Conservation (phyloP, 257 asterid genomes). For the Verbascum thapsus region DNA sequence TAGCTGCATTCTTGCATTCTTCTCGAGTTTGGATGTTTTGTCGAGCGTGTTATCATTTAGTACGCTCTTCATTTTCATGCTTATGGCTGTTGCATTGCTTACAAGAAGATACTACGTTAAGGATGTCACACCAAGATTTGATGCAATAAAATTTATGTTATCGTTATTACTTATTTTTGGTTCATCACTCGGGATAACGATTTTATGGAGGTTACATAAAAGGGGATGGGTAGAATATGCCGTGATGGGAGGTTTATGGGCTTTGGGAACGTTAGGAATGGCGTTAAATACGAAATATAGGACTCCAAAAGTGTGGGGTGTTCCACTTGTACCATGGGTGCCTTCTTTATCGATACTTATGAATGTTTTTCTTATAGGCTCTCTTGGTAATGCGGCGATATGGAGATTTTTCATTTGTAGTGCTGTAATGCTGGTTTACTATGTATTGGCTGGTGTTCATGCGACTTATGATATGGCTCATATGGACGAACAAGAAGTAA, state of each 20-base stretch:
- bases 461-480: conserved; percentile 86
- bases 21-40: conserved; percentile 86
- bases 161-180: conserved; percentile 52
- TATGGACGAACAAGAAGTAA: conserved; percentile 28
- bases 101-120: conserved; percentile 74
- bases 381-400: conserved; percentile 70
- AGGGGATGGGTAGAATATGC: conserved; percentile 56
- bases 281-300: conserved; percentile 66
- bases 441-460: conserved; percentile 82
- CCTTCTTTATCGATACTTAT: conserved; percentile 74
- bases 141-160: conserved; percentile 45
- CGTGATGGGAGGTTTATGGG: conserved; percentile 54
- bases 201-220: conserved; percentile 49
- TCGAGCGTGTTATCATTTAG: conserved; percentile 82
- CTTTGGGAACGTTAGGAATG: conserved; percentile 67
- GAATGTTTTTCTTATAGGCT: conserved; percentile 81
- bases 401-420: conserved; percentile 81
- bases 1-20: conserved; percentile 75
- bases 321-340: conserved; percentile 91
- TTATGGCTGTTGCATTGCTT: conserved; percentile 93
- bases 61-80: conserved; percentile 94
- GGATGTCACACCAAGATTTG: conserved; percentile 57
- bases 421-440: conserved; percentile 73
- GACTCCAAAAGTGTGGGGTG: conserved; percentile 88
- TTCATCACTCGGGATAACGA: conserved; percentile 59